Evolutionary conservation across 805 yeast species (phyloP).

Genomic region (Peterozyma toletana): DNA sequence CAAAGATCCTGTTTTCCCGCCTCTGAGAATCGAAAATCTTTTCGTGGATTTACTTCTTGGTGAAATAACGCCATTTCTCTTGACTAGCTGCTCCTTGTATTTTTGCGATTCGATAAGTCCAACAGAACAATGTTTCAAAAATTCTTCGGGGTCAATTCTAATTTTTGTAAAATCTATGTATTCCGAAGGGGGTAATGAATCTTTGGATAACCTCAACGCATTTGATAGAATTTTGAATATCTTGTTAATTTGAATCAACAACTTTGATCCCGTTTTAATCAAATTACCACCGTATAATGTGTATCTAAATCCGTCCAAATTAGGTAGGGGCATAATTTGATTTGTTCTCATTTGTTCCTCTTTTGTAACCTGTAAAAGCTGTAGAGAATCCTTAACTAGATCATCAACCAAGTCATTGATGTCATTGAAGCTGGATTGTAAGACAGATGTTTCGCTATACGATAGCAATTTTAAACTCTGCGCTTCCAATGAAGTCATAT

Average conservation of each 20-base stretch:
- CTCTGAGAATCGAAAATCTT: slow-evolving; percentile 42
- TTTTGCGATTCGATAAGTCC: slow-evolving; percentile 42
- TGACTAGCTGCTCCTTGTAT: slow-evolving; percentile 17
- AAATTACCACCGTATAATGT: not conserved
- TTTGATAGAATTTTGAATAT: not conserved
- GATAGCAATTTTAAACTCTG: not conserved
- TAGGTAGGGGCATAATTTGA: not conserved
- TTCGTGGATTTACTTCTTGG: slow-evolving; percentile 23
- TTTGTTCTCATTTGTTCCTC: not conserved
- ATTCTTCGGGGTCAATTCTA: slow-evolving; percentile 51
- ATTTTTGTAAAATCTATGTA: slow-evolving; percentile 60
- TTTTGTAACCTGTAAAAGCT: too few species aligned
- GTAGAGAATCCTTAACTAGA: not conserved
- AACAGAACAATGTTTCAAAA: slow-evolving; percentile 52
- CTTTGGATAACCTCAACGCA: not conserved
- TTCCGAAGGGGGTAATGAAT: not conserved
- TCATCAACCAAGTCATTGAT: not conserved
- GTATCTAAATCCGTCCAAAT: not conserved
- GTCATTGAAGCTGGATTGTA: not conserved
- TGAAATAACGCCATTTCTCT: slow-evolving; percentile 14
- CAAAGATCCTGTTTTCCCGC: slow-evolving; percentile 43
- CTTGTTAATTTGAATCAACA: not conserved
- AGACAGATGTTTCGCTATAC: not conserved
- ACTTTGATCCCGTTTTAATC: not conserved
- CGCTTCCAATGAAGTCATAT: slow-evolving; percentile 30